Evolutionary conservation across 2,329 filamentous ascomycete species (phyloP), one percentile per base, ranked within the genome.

Genomic region (Trichophyton equinum): DNA sequence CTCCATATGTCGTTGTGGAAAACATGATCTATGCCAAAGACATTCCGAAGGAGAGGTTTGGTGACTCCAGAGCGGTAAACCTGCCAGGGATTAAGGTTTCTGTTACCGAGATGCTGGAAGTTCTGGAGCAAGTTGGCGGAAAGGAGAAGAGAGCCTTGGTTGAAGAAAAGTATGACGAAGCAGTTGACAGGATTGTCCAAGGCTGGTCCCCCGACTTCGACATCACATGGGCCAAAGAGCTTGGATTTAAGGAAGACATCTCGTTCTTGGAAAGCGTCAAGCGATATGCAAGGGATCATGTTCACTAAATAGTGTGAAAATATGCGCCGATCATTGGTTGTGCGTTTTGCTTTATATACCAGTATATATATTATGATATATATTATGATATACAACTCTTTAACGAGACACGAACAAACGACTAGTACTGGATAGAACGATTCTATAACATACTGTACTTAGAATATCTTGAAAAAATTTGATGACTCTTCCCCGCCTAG

Each of bases 171-270:
- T 78, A 76, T 62, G 78, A 83, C 65, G 76, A 76, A 33, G 78
- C 73, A 25, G 73, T 81, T 62, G 82, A 84, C 71, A 74, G 75
- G 64, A 83, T 86, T 62, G 71, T 86, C 69, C 76, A 81, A 64
- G 82, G 81, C 62, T 85, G 83, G 83, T 79, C 81, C 9, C 77
- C 79, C 62, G 78, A 79, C 60, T 80, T 84, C 66, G 81, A 84
- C 66, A 79, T 73, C 6, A 69, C 72, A 1, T 78, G 79, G 63
- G 85, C 84, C 3, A 74, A 77, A 62, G 70, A 73, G 7, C 68
- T 87, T 67, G 74, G 75, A 3, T 77, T 77, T 63, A 65, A 67
- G 56, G 72, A 70, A 57, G 75, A 77, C 68, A 69, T 75, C 58
- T 65, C 74, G 0, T 72, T 77, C 64, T 62, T 70, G 60, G 72